A percentile compares a stretch with the other conserved stretches of the same genome.
These are phyloP conservation scores for Otatea glauca DNA, from an alignment of 176 grass and related monocot species.

Conservation along the genomic window DNA sequence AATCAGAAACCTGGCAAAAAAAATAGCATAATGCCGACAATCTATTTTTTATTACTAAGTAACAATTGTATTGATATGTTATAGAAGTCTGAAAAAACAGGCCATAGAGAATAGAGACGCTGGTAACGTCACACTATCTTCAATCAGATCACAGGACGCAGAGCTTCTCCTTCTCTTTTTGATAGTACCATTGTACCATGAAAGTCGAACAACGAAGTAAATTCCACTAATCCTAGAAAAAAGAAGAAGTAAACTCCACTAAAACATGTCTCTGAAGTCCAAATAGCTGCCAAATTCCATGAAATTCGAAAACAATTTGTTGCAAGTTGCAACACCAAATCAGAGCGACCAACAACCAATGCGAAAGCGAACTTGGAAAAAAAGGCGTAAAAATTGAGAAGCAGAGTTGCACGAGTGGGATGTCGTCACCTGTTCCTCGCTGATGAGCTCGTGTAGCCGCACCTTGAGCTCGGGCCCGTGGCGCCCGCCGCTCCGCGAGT, in stretches of 20 bases:
- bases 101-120: neutral
- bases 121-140: slow-evolving; percentile 1
- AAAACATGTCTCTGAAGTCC: neutral
- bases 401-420: neutral
- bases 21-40: too few relatives aligned
- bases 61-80: too few relatives aligned
- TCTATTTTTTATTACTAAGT: too few relatives aligned
- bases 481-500: slow-evolving; percentile 82
- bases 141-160: slow-evolving; percentile 23
- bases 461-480: slow-evolving; percentile 83
- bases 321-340: neutral
- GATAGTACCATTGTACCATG: neutral
- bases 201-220: neutral
- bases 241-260: neutral
- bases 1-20: neutral
- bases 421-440: slow-evolving; percentile 84
- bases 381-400: neutral
- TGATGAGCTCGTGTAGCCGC: slow-evolving; percentile 84
- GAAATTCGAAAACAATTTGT: neutral
- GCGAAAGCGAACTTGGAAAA: neutral
- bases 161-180: neutral
- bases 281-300: neutral
- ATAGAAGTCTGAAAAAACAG: too few relatives aligned
- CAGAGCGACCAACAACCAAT: neutral
- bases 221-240: neutral